Percentiles rank a stretch among this genome's conserved stretches.
These are phyloP conservation scores for Sherardia arvensis DNA, from an alignment of 257 asterid genomes.

Conservation along the genomic window DNA sequence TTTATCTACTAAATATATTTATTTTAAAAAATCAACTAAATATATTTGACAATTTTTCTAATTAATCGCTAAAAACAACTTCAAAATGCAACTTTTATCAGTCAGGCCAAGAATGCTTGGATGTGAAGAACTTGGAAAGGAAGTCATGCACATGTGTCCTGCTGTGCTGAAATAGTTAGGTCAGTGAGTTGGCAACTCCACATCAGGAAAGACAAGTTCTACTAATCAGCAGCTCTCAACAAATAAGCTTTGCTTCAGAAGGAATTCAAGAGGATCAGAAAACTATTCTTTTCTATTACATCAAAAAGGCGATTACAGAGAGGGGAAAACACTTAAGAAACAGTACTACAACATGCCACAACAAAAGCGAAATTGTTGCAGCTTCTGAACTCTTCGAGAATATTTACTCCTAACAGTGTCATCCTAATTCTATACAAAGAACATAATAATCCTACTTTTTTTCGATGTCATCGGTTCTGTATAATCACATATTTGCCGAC, in stretches of 20 bases:
- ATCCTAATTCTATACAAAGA: constrained; percentile 38
- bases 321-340: neutral
- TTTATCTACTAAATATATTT: too few species aligned
- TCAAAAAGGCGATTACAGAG: neutral
- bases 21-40: too few species aligned
- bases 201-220: constrained; percentile 14
- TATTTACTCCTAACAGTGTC: constrained; percentile 12
- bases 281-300: neutral
- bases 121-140: constrained; percentile 9
- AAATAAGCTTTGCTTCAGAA: neutral
- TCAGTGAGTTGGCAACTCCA: constrained; percentile 15
- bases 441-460: constrained; percentile 16
- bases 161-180: constrained; percentile 8
- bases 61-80: too few species aligned
- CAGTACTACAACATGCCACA: neutral
- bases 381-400: constrained; percentile 5
- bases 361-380: constrained; percentile 2
- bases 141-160: constrained; percentile 6
- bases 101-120: constrained; percentile 11
- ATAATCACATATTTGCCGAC: constrained; percentile 19
- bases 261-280: neutral
- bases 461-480: constrained; percentile 15
- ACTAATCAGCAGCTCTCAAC: neutral
- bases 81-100: too few species aligned
- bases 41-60: too few species aligned